A percentile compares a stretch with the other conserved stretches of the same genome.
These are phyloP conservation scores for Epichloe amarillans DNA, from an alignment of 2,329 filamentous ascomycete species.

Conservation along the genomic window DNA sequence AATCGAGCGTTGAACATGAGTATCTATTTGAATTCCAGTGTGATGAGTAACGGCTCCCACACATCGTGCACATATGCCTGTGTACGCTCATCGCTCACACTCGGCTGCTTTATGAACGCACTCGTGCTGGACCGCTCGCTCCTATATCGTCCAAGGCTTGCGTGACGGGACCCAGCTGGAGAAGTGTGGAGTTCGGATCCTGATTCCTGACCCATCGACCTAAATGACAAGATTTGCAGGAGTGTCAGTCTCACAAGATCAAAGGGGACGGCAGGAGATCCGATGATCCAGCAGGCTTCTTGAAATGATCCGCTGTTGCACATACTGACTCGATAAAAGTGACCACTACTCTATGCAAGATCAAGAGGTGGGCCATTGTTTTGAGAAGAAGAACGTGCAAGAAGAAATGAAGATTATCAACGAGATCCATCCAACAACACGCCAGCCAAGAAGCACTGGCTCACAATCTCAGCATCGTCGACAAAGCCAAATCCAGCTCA, in stretches of 20 bases:
- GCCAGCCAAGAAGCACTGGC: neutral
- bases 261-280: neutral
- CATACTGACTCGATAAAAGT: too few relatives aligned
- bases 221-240: neutral
- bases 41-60: neutral
- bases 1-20: neutral
- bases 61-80: neutral
- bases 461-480: neutral
- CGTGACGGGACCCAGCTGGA: slow-evolving; percentile 1
- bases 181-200: slow-evolving; percentile 1
- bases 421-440: neutral
- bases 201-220: slow-evolving; percentile 1
- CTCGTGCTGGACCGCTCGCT: neutral
- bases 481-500: neutral
- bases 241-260: neutral
- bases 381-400: neutral
- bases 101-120: neutral
- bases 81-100: neutral
- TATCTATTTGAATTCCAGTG: neutral
- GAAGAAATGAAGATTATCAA: neutral
- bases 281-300: neutral
- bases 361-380: neutral
- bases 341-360: too few relatives aligned
- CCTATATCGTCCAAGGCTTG: neutral
- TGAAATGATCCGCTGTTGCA: too few relatives aligned